Evolutionary conservation across 78 protist species (phyloP).

Genomic region (Emiliania huxleyi): DNA sequence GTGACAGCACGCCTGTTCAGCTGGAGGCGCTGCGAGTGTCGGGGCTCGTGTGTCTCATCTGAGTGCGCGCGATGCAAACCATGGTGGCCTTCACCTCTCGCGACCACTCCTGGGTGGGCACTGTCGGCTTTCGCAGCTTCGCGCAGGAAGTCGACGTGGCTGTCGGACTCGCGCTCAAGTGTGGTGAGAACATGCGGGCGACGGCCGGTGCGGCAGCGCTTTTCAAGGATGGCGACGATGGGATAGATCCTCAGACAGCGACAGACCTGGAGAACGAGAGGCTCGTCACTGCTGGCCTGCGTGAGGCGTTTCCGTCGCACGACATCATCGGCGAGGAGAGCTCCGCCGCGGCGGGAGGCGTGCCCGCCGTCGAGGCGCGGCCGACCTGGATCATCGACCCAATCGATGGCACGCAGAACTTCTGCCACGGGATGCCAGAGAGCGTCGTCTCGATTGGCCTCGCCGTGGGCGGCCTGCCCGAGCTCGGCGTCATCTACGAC

Average conservation of each 20-base stretch:
- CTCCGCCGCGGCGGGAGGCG: background rate
- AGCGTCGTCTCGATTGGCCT: background rate
- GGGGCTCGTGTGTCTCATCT: no score
- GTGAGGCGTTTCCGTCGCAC: background rate
- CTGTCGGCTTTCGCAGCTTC: no score
- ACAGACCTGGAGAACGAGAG: background rate
- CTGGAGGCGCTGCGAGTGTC: no score
- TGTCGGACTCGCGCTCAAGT: no score
- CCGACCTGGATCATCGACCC: slow-evolving; percentile 26
- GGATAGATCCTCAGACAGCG: background rate
- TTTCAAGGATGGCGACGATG: background rate
- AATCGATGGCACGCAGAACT: slow-evolving; percentile 15
- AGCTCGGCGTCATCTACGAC: slow-evolving; percentile 14
- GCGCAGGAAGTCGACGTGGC: no score
- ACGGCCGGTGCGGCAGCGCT: no score
- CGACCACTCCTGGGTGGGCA: no score
- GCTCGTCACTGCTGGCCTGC: background rate
- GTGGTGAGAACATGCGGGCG: no score
- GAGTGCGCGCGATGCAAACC: no score
- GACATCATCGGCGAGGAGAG: background rate
- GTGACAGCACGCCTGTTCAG: no score
- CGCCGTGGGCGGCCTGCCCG: background rate
- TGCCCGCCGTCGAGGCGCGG: background rate
- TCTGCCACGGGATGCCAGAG: background rate
- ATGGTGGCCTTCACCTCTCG: no score